Base-by-base conservation (phyloP, 2,329 filamentous ascomycete genomes). In the Calonectria multiphialidica region DNA sequence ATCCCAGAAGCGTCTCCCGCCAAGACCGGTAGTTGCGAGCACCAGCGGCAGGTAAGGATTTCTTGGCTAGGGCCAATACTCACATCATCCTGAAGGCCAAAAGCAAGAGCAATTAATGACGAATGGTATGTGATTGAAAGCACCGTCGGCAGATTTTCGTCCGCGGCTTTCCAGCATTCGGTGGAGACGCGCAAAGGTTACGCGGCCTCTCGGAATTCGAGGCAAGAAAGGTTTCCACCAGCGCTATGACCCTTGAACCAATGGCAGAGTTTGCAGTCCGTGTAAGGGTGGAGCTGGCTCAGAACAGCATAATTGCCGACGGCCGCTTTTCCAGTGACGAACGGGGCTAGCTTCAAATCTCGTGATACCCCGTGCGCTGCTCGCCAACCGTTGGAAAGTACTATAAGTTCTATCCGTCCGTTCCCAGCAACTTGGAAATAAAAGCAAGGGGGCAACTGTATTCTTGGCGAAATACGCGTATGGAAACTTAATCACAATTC, bases 131-230 rank as follows among this genome's bases (percentile, higher is more conserved):
- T 8, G 23, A 47, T 47, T 47, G 2, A 47, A 47, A 47, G 44
- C 53, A 18, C 53, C 35, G 53, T 59, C 53, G 53, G 53, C 53
- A 59, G 53, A 59, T 59, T 59, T 59, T 59, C 33, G 53, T 18
- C 15, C 21, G 35, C 25, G 16, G 33, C 33, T n/a, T 59, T 40
- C 8, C 33, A 40, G 21, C 8, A 37, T 37, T 16, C 7, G 23
- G 53, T 30, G 53, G 35, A 59, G 21, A 25, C n/a, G 4, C 18
- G 33, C 35, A 23, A 37, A 40, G 33, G 35, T 59, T 59, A 59
- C 53, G 53, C 53, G 53, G 53, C 53, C 53, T 40, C 53, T 28
- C 33, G 33, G 35, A 21, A 9, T 23, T 37, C 21, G 35, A 59
- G 21, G 15, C 53, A 23, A 21, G 33, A 57, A 57, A 57, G 18